A percentile compares a stretch with the other conserved stretches of the same genome.
These are phyloP conservation scores for Powellomyces hirtus DNA, from an alignment of 192 early-diverging fungal genomes.

Conservation along the genomic window DNA sequence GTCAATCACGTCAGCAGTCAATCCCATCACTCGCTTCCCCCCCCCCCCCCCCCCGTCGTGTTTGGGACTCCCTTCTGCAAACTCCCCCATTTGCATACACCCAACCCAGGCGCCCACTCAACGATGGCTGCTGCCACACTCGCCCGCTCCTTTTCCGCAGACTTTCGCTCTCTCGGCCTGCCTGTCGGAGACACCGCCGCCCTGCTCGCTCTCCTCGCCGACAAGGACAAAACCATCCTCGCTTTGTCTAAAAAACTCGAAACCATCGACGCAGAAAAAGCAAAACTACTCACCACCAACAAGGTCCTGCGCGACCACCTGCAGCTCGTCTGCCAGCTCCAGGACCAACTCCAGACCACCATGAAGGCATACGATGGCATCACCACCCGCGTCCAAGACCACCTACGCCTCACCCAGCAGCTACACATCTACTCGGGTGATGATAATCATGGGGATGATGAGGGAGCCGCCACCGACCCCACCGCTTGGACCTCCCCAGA, in stretches of 20 bases:
- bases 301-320: conserved; percentile 15
- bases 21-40: too few relatives aligned
- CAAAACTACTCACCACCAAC: conserved; percentile 1
- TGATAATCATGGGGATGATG: not conserved
- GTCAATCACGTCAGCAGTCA: too few relatives aligned
- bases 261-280: not conserved
- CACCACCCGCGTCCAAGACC: conserved; percentile 1
- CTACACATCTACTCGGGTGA: not conserved
- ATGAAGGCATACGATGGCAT: conserved; percentile 22
- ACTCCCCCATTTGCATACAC: too few relatives aligned
- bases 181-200: not conserved
- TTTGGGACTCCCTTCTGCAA: too few relatives aligned
- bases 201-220: not conserved
- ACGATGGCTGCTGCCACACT: too few relatives aligned
- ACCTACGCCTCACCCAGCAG: conserved; percentile 9
- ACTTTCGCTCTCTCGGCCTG: conserved; percentile 3
- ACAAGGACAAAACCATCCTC: not conserved
- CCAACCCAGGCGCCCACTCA: too few relatives aligned
- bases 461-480: not conserved
- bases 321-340: not conserved
- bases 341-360: conserved; percentile 10
- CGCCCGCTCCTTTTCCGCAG: conserved; percentile 3
- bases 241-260: not conserved
- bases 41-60: too few relatives aligned
- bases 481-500: not conserved